Percentiles rank a stretch among this genome's conserved stretches.
phyloP scores from a whole-genome alignment of 768 basidiomycete genomes.

The Pholiota conissans region DNA sequence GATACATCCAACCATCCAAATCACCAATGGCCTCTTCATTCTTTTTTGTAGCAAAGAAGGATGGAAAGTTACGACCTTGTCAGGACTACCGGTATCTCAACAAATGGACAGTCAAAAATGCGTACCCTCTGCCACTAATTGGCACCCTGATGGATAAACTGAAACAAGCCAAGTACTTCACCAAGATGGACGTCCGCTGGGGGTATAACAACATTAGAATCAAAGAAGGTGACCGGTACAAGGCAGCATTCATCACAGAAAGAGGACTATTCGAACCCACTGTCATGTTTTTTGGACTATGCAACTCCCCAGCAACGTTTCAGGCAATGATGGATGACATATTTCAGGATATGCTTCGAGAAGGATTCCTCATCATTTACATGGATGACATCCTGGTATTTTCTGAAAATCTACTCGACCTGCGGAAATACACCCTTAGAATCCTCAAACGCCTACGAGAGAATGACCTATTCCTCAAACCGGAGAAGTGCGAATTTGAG shows the following conservation, averaged over 20 bases:
- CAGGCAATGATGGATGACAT: slow-evolving; percentile 17
- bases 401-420: not conserved
- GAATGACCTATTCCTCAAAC: slow-evolving; percentile 31
- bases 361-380: slow-evolving; percentile 10
- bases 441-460: slow-evolving; percentile 28
- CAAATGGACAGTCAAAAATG: no score
- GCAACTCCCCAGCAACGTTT: slow-evolving; percentile 14
- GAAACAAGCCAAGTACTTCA: slow-evolving; percentile 16
- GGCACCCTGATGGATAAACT: no score
- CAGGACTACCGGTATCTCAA: no score
- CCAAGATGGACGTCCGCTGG: slow-evolving; percentile 37
- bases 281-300: slow-evolving; percentile 20
- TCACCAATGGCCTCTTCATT: no score
- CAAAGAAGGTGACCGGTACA: slow-evolving; percentile 35
- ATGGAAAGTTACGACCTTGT: no score
- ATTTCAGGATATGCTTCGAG: not conserved
- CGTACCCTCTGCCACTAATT: no score
- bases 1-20: no score
- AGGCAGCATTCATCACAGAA: slow-evolving; percentile 11
- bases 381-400: slow-evolving; percentile 16
- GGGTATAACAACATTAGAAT: slow-evolving; percentile 38
- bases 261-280: slow-evolving; percentile 18
- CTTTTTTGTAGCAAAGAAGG: no score
- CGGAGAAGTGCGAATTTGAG: slow-evolving; percentile 35
- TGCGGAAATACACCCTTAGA: not conserved